Conservation (phyloP, 2,329 filamentous ascomycete species). For the Botrytis sinoallii region DNA sequence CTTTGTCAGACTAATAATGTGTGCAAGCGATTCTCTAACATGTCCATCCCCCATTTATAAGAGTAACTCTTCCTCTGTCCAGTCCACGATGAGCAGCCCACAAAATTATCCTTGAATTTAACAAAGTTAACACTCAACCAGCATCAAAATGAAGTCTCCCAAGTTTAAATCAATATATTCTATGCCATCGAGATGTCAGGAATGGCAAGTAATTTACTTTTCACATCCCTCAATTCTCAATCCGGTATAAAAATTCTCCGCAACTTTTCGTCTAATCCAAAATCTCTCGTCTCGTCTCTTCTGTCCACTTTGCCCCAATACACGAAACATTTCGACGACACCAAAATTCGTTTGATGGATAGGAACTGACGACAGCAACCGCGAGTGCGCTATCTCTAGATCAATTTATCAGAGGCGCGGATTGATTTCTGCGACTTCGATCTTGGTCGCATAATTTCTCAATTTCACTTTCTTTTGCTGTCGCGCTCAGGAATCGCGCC, state of each 20-base stretch:
- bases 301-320: neutral
- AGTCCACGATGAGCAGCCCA: accelerated
- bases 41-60: neutral
- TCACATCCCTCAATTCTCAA: neutral
- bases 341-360: neutral
- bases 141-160: neutral
- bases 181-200: neutral
- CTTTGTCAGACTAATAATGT: neutral
- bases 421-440: neutral
- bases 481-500: neutral
- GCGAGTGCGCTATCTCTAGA: neutral
- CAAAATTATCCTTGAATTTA: no score
- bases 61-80: neutral
- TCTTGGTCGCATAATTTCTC: neutral
- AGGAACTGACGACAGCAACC: no score
- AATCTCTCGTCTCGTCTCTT: neutral
- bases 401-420: neutral
- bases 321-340: neutral
- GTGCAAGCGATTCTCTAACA: no score
- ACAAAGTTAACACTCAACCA: neutral
- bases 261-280: neutral
- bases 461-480: neutral
- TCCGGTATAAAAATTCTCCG: no score
- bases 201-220: neutral
- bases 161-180: neutral